Conservation (phyloP, 208 protist genomes). For the Leishmania tarentolae region DNA sequence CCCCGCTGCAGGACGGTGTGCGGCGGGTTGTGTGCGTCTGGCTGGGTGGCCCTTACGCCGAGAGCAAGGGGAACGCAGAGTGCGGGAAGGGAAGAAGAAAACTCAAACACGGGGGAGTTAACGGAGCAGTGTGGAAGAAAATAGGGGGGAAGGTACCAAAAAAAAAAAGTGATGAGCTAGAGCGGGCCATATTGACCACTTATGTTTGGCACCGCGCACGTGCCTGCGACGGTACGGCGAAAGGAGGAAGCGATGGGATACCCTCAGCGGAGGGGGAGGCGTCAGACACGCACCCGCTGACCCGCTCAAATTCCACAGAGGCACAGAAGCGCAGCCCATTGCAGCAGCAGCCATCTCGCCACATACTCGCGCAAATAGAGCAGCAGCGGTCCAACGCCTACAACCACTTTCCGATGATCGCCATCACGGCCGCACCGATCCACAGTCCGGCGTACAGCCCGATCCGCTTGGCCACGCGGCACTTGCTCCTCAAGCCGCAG, state of each 20-base stretch:
- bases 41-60: background rate
- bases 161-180: background rate
- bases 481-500: slow-evolving; percentile 17
- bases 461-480: slow-evolving; percentile 23
- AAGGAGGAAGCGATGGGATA: background rate
- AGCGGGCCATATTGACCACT: background rate
- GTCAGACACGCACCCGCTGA: background rate
- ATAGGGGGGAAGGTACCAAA: background rate
- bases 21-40: background rate
- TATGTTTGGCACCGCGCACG: background rate
- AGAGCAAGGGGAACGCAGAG: background rate
- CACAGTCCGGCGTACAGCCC: slow-evolving; percentile 42
- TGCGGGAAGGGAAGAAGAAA: background rate
- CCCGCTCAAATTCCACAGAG: background rate
- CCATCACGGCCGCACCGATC: slow-evolving; percentile 50
- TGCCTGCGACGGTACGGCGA: background rate
- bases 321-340: background rate
- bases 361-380: background rate
- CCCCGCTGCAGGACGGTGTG: background rate
- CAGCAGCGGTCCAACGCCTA: slow-evolving; percentile 13
- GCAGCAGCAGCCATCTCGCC: background rate
- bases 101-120: background rate
- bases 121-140: background rate
- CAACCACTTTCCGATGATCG: slow-evolving; percentile 47
- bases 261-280: background rate